These are phyloP conservation scores for Fibroporia radiculosa DNA, from an alignment of 768 basidiomycete species.

Conservation along the genomic window DNA sequence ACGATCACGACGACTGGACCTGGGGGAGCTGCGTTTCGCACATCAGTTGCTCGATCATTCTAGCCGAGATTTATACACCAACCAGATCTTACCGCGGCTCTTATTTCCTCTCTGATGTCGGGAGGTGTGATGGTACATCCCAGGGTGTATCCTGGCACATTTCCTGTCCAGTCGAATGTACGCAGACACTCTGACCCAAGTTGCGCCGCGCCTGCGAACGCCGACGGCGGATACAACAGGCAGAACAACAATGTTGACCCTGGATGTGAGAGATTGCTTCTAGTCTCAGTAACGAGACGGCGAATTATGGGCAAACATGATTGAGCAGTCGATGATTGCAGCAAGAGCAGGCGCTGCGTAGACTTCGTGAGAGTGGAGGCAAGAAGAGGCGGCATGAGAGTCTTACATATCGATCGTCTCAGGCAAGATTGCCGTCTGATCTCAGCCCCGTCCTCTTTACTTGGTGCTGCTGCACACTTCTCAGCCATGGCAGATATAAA, in stretches of 20 bases:
- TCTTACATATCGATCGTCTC: neutral
- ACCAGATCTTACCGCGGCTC: too few species aligned
- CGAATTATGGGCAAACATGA: slow-evolving; percentile 20
- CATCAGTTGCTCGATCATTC: neutral
- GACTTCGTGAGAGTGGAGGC: slow-evolving; percentile 14
- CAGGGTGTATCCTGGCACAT: slow-evolving; percentile 51
- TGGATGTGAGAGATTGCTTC: slow-evolving; percentile 13
- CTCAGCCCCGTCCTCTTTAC: neutral
- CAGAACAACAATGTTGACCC: slow-evolving; percentile 41
- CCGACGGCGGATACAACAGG: slow-evolving; percentile 47
- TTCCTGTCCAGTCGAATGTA: slow-evolving; percentile 41
- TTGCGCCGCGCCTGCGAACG: slow-evolving; percentile 27
- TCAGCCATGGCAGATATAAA: neutral
- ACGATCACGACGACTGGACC: slow-evolving; percentile 56
- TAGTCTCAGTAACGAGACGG: slow-evolving; percentile 5
- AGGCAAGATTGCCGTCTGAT: neutral
- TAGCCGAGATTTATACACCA: too few species aligned
- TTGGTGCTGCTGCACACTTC: neutral
- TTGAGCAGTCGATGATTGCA: slow-evolving; percentile 22
- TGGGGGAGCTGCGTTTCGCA: slow-evolving; percentile 25
- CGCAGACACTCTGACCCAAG: slow-evolving; percentile 22
- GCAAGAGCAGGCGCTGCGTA: slow-evolving; percentile 14
- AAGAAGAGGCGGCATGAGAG: slow-evolving; percentile 15
- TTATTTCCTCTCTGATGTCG: too few species aligned
- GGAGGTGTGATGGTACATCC: too few species aligned